Base-by-base conservation (phyloP, 768 basidiomycete species). In the Pisolithus albus region DNA sequence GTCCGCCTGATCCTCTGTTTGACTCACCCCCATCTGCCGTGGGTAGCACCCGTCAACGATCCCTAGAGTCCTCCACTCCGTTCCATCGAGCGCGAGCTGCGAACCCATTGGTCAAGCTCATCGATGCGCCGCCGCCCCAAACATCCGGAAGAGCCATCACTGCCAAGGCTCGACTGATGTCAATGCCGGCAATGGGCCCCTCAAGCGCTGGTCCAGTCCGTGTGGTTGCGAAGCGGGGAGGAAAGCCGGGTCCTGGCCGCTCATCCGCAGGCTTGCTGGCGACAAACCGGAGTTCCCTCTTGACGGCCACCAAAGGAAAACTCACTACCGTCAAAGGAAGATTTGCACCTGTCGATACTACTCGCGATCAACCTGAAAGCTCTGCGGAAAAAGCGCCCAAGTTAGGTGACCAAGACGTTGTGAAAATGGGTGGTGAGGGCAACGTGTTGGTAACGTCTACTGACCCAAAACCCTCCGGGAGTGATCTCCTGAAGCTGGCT, bases 31-130 rank as follows among this genome's bases (percentile, higher is more conserved):
- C 56, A 21, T 36, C 19, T 16, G 6, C 28, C 44, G 42, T 56
- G 37, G 57, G 56, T 13, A 46, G 51, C 42, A 28, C 32, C 6
- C 40, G 43, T 4, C 57, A 58, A 52, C 28, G 3, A 43, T 53
- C 54, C 15, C 49, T 19, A 15, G 56, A 46, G 1, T 7, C 52
- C 2, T 24, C 21, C 5, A 42, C 67, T 5, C 70, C 70, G 21
- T 55, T 56, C 6, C 83, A 82, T 61, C 76, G 76, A 50, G 67
- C 63, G 1, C 76, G 80, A 41, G 69, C 65, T 13, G 71, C 72
- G 16, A 80, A 83, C 23, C 81, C 84, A 15, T 70, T 72, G 4
- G 75, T 85, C 18, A 79, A 79, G 57, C 62, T 79, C 53, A 64
- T 75, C 4, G 79, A 83, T 47, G 40, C 61, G 26, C 64, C 72